phyloP scores from a whole-genome alignment of 1,284 basidiomycete species.

The Moesziomyces parantarcticus region DNA sequence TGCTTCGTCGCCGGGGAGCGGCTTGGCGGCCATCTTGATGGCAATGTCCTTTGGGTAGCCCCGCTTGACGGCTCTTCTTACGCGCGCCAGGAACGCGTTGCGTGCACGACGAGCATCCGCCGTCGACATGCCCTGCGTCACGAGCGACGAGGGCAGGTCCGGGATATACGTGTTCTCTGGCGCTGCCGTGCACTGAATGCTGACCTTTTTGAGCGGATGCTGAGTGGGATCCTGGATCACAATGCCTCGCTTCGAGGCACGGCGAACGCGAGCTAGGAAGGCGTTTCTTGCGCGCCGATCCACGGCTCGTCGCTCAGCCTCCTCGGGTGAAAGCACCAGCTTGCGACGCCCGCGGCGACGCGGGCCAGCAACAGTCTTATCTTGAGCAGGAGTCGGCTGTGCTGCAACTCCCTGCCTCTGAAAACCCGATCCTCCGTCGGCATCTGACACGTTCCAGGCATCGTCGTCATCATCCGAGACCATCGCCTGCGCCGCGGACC shows the following conservation, averaged over 20 bases:
- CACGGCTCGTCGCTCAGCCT: conserved; percentile 21
- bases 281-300: conserved; percentile 44
- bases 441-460: conserved; percentile 17
- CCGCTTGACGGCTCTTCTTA: conserved; percentile 48
- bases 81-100: conserved; percentile 52
- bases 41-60: conserved; percentile 38
- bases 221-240: conserved; percentile 40
- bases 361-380: conserved; percentile 11
- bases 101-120: conserved; percentile 48
- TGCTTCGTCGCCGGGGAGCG: conserved; percentile 28
- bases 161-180: conserved; percentile 52
- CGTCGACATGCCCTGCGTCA: conserved; percentile 47
- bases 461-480: conserved; percentile 22
- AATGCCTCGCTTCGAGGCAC: conserved; percentile 48
- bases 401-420: conserved; percentile 22
- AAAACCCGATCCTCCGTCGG: conserved; percentile 25
- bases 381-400: conserved; percentile 19
- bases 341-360: conserved; percentile 34
- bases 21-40: conserved; percentile 48
- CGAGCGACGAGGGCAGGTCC: conserved; percentile 50
- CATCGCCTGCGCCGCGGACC: conserved; percentile 17
- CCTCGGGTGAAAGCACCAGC: conserved; percentile 32
- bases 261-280: conserved; percentile 47
- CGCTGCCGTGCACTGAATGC: conserved; percentile 40
- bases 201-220: conserved; percentile 45